Conservation (phyloP, 441 rosid genomes). For the Syzygium syzygioides region DNA sequence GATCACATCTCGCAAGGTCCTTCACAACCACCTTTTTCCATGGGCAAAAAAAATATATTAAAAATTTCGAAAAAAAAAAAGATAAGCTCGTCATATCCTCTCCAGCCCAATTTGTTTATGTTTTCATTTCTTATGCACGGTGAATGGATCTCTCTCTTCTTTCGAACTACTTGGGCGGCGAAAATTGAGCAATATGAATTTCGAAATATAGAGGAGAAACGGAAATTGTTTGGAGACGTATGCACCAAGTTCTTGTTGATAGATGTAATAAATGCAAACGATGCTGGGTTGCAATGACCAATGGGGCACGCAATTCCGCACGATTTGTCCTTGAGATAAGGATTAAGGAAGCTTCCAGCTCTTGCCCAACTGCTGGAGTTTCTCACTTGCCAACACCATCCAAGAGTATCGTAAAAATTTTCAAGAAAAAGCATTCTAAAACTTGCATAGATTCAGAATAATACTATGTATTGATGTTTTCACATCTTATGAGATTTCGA, state of each 20-base stretch:
- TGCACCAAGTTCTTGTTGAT: neutral
- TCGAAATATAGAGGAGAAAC: neutral
- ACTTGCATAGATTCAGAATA: neutral
- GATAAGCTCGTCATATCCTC: neutral
- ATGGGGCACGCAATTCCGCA: neutral
- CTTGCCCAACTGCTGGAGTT: neutral
- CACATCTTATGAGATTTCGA: neutral
- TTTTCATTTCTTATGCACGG: neutral
- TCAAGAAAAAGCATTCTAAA: neutral
- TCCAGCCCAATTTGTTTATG: neutral
- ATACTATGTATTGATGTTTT: rapidly evolving
- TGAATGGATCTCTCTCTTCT: neutral
- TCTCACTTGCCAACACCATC: neutral
- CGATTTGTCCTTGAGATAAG: neutral
- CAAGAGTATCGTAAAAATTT: neutral
- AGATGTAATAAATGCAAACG: neutral
- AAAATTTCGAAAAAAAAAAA: neutral
- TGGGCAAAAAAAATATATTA: rapidly evolving
- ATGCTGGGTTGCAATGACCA: neutral
- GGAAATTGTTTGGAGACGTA: neutral
- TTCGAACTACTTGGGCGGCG: neutral
- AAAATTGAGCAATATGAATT: neutral
- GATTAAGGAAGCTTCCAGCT: neutral
- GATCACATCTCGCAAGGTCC: neutral
- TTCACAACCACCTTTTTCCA: neutral